These are phyloP conservation scores for Heteromeles arbutifolia DNA, from an alignment of 306 rosid species.

Conservation along the genomic window DNA sequence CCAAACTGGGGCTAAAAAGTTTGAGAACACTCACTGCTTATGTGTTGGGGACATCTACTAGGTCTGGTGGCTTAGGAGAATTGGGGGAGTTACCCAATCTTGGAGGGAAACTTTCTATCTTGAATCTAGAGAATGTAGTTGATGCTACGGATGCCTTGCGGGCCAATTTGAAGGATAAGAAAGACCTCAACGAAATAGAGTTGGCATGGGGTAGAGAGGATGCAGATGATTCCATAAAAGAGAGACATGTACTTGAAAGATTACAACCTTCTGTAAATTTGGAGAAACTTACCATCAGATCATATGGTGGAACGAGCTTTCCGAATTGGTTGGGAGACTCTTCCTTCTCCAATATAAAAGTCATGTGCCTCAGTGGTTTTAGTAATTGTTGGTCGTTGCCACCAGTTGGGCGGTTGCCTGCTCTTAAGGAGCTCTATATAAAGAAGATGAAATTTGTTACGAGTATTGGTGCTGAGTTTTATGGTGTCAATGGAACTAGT, in stretches of 20 bases:
- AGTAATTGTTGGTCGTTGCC: background rate
- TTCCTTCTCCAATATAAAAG: background rate
- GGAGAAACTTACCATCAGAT: background rate
- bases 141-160: background rate
- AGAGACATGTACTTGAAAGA: background rate
- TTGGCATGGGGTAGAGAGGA: background rate
- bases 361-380: background rate
- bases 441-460: background rate
- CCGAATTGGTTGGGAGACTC: conserved; percentile 15
- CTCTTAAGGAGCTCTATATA: background rate
- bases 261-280: conserved; percentile 13
- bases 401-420: conserved; percentile 7
- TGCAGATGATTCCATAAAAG: background rate
- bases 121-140: conserved; percentile 7
- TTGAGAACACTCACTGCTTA: background rate
- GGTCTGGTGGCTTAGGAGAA: background rate
- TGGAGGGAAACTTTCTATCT: background rate
- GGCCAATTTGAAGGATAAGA: conserved; percentile 13
- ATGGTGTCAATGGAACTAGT: background rate
- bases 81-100: background rate
- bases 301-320: background rate
- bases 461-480: background rate
- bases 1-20: no score
- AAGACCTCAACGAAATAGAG: background rate
- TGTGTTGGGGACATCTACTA: background rate